Evolutionary conservation across 768 basidiomycete species (phyloP).

Genomic region (Collybiopsis luxurians): DNA sequence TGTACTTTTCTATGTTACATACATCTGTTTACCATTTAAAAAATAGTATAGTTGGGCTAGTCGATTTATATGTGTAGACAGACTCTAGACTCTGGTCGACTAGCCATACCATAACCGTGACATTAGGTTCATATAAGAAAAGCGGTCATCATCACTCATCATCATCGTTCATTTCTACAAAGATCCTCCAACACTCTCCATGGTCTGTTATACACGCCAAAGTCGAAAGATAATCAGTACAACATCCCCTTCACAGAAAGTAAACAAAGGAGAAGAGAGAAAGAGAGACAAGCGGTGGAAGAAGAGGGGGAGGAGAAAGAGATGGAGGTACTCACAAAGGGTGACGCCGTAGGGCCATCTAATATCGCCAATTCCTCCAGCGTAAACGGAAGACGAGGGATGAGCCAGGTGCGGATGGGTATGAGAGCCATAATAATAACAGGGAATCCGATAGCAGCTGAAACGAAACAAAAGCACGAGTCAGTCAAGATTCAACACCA

Average conservation of each 20-base stretch:
- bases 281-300: neutral
- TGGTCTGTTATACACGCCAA: neutral
- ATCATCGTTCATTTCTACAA: neutral
- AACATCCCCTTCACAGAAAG: no score
- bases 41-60: no score
- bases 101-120: no score
- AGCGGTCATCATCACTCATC: no score
- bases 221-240: no score
- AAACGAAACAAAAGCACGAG: constrained; percentile 30
- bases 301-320: neutral
- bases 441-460: constrained; percentile 89
- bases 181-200: constrained; percentile 8
- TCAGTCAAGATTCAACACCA: no score
- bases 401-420: constrained; percentile 67
- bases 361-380: constrained; percentile 76
- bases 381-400: constrained; percentile 76
- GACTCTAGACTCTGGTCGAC: no score
- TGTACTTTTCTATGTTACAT: no score
- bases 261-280: constrained; percentile 51
- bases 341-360: constrained; percentile 88
- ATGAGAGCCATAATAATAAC: constrained; percentile 83
- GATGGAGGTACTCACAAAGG: constrained; percentile 57
- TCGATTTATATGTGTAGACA: no score
- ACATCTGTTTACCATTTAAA: no score
- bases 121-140: no score